Evolutionary conservation across 2,329 filamentous ascomycete species (phyloP), one percentile per base, ranked within the genome.

Genomic region (Nigrograna mackinnonii): DNA sequence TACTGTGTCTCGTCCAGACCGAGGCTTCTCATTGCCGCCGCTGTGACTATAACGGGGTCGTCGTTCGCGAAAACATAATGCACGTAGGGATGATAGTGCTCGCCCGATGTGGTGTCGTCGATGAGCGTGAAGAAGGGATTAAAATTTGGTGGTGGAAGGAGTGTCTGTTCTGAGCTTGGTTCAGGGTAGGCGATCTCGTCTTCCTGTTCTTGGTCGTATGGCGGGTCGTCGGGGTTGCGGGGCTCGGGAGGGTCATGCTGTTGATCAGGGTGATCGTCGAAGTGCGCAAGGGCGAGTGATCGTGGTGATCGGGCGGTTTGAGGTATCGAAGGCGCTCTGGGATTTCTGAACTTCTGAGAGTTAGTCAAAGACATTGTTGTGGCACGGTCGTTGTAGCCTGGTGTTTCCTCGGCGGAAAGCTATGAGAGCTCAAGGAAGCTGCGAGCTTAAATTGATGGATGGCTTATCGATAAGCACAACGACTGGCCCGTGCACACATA

Each of bases 31-130:
- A 85, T 67, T 4, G 79, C 78, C 2, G 87, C 84, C 26, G 83
- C 78, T 1, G 87, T 87, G 26, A 95, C 75, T 33, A 87, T 74
- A 35, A 91, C 87, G 2, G 84, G 81, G 62, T 96, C 91, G 69
- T 97, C 94, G 68, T 97, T 91, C 55, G 83, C 82, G 73, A 99
- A 97, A 60, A 97, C 80, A 72, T 97, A 97, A 72, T 92, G 90
- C 2, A 96, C 84, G 39, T 82, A 84, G 2, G 92, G 94, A 65
- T 97, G 91, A 58, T 89, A 79, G 48, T 89, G 87, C 34, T 88
- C 82, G 56, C 83, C 79, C 6, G 82, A 85, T n/a, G 82, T 79
- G 9, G 79, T 72, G 67, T 96, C 91, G 61, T 89, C 84, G 51
- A 97, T 78, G 31, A 96, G 76, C 1, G 89, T 87, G 74, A 96